Evolutionary conservation across 345 rosid genomes (phyloP), one percentile per base, ranked within the genome.

Genomic region (Diplotaxis tenuifolia): DNA sequence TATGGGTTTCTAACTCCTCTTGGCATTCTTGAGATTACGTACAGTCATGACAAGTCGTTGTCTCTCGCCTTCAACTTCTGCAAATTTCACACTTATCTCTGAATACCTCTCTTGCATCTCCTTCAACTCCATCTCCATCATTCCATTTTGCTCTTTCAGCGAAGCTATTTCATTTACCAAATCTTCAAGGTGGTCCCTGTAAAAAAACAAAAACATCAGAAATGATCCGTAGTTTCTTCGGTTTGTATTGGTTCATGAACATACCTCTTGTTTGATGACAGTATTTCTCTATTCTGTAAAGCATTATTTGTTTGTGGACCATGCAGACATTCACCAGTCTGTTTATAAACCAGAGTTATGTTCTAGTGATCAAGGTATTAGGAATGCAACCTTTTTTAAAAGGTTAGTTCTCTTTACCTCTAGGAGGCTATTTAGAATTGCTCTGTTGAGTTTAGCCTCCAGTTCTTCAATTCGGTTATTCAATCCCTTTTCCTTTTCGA

Each of bases 21-120:
- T 91, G 49, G 86, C 74, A 75, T 82, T 95, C 82, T 90, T 87
- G 21, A 86, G 88, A 78, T 88, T 86, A 19, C 96, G 78, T 22
- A 88, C 77, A 0, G 87, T 85, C 99, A 95, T 95, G 31, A 87
- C 92, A 65, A 95, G 96, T 78, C 82, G 81, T 64, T 92, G 96
- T 77, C 99, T 86, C 77, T 92, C 96, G 47, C 97, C 89, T 88
- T 95, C 99, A 28, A 89, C 99, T 74, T 86, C 93, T 49, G 99
- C 99, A 80, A 90, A 95, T 80, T 72, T 86, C 45, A 95, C 87
- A 71, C 99, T 95, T 70, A 88, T 85, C 76, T 89, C 97, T 57
- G 90, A 88, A 79, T 94, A 92, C 68, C 92, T 85, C 77, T 83
- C 96, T 85, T 92, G 87, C 94, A 92, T 92, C 52, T 95, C 99